phyloP scores from a whole-genome alignment of 345 rosid species.

The Aquilaria malaccensis region DNA sequence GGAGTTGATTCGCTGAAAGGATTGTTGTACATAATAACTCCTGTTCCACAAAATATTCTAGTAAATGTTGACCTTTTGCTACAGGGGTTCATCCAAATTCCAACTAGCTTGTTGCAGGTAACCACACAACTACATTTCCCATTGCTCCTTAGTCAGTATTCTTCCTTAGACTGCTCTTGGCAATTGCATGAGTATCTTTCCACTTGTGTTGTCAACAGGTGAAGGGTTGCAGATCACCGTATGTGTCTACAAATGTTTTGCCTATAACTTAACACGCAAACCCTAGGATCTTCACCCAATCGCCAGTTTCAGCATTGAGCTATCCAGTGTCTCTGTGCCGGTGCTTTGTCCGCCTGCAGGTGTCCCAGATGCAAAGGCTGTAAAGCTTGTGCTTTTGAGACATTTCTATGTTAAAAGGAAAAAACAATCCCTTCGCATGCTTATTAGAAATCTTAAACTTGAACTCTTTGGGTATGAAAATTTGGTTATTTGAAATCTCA shows the following conservation, averaged over 20 bases:
- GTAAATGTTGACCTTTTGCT: constrained; percentile 74
- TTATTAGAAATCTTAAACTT: too few relatives aligned
- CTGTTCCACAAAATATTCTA: constrained; percentile 59
- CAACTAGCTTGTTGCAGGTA: constrained; percentile 80
- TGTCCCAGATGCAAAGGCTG: too few relatives aligned
- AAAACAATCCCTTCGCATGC: too few relatives aligned
- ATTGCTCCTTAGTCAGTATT: background rate
- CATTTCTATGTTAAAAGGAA: too few relatives aligned
- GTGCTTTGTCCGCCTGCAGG: too few relatives aligned
- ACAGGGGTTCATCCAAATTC: constrained; percentile 76
- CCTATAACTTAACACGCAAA: constrained; percentile 31
- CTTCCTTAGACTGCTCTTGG: background rate
- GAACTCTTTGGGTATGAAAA: too few relatives aligned
- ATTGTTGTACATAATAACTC: constrained; percentile 68
- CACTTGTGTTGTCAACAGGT: constrained; percentile 32
- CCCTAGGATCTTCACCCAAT: too few relatives aligned
- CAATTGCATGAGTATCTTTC: background rate
- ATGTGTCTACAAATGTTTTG: constrained; percentile 56
- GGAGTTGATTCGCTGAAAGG: constrained; percentile 69
- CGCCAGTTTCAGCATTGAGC: background rate
- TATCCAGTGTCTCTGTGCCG: too few relatives aligned
- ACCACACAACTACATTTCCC: background rate
- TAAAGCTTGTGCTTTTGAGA: too few relatives aligned
- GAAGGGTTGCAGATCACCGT: constrained; percentile 74
- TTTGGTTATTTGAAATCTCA: too few relatives aligned